Conservation (phyloP, 768 basidiomycete genomes). For the Fistulinella prunicolor region DNA sequence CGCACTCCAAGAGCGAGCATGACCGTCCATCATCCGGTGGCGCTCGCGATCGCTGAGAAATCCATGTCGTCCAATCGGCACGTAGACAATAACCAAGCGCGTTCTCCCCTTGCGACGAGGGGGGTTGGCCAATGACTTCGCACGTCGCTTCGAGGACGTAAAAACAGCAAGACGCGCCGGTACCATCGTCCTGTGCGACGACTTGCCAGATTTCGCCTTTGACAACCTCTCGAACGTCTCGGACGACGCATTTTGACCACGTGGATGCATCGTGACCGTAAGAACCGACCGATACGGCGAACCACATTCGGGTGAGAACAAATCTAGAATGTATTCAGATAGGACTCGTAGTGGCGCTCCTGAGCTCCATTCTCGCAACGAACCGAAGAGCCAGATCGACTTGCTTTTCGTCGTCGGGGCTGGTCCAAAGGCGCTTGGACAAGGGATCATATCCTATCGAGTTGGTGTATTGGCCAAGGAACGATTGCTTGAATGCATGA, state of each 20-base stretch:
- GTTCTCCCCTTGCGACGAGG: constrained; percentile 6
- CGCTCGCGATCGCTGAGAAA: constrained; percentile 29
- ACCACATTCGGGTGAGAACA: constrained; percentile 60
- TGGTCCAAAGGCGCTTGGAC: constrained; percentile 50
- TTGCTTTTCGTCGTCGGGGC: constrained; percentile 59
- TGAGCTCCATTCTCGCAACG: too few relatives aligned
- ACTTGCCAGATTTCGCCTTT: constrained; percentile 61
- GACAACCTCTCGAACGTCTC: constrained; percentile 52
- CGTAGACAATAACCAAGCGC: constrained; percentile 35
- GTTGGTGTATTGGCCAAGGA: constrained; percentile 39
- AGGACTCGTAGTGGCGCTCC: too few relatives aligned
- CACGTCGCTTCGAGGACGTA: constrained; percentile 71
- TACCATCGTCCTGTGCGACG: constrained; percentile 24
- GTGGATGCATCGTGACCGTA: constrained; percentile 27
- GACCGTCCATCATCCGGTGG: neutral
- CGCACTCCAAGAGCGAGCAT: constrained; percentile 27
- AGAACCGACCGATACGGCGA: constrained; percentile 52
- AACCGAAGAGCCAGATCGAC: constrained; percentile 56
- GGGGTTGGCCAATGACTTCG: constrained; percentile 58
- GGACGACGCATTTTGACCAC: constrained; percentile 40
- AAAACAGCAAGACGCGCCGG: constrained; percentile 32
- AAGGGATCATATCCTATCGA: constrained; percentile 38
- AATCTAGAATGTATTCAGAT: constrained; percentile 44
- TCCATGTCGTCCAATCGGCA: constrained; percentile 65
- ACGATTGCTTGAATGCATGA: constrained; percentile 44